These are phyloP conservation scores for Diaporthe batatas DNA, from an alignment of 2,329 filamentous ascomycete genomes.

Conservation along the genomic window DNA sequence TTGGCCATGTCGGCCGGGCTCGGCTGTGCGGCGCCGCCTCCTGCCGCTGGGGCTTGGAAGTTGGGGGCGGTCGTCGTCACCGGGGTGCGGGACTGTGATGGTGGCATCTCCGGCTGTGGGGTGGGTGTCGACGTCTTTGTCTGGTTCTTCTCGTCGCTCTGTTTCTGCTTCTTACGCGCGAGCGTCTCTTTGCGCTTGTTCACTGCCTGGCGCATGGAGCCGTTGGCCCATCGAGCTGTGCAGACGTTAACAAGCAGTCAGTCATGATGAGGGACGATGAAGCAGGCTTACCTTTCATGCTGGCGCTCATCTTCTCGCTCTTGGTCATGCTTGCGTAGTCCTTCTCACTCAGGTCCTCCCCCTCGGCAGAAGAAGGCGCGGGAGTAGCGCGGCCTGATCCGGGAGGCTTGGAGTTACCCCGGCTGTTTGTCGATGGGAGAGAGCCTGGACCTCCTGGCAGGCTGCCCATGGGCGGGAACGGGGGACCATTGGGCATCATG, in stretches of 20 bases:
- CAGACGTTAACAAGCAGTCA: background rate
- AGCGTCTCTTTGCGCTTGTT: conserved; percentile 72
- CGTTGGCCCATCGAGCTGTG: conserved; percentile 70
- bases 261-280: too few species aligned
- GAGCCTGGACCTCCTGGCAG: conserved; percentile 32
- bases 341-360: conserved; percentile 57
- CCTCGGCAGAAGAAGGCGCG: conserved; percentile 44
- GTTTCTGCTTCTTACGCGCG: conserved; percentile 65
- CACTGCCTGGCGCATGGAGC: conserved; percentile 71
- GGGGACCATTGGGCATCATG: conserved; percentile 32
- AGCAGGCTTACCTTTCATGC: conserved; percentile 69
- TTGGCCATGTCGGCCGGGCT: conserved; percentile 16
- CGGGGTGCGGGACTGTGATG: conserved; percentile 29
- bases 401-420: conserved; percentile 34
- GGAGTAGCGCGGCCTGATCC: conserved; percentile 52
- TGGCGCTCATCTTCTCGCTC: conserved; percentile 75
- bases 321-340: conserved; percentile 74
- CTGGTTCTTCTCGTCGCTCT: conserved; percentile 38
- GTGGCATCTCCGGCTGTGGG: conserved; percentile 35
- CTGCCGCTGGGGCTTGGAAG: conserved; percentile 8
- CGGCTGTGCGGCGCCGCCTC: conserved; percentile 1
- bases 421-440: conserved; percentile 35
- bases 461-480: conserved; percentile 21
- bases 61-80: conserved; percentile 18
- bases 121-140: conserved; percentile 35